Evolutionary conservation across 345 rosid genomes (phyloP).

Genomic region (Citrus unshiu): DNA sequence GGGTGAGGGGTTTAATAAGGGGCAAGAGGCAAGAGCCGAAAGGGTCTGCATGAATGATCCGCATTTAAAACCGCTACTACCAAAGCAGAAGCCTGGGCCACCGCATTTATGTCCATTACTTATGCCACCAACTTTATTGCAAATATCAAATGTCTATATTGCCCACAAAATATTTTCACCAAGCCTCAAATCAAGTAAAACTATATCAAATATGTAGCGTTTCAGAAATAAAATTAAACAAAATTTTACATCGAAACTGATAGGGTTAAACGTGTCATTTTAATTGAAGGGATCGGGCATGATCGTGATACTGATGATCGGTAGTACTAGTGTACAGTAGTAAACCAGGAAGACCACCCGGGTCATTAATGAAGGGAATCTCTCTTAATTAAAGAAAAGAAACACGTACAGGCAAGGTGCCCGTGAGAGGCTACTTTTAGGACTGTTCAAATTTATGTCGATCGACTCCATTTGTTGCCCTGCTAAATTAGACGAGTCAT

Average conservation of each 20-base stretch:
- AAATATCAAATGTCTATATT: not conserved
- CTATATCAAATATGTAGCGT: too few species aligned
- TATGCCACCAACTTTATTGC: constrained; percentile 21
- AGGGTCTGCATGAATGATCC: constrained; percentile 34
- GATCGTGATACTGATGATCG: constrained; percentile 16
- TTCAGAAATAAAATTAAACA: too few species aligned
- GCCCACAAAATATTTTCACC: not conserved
- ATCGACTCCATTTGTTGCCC: not conserved
- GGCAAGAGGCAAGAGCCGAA: constrained; percentile 15
- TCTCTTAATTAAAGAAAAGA: constrained; percentile 22
- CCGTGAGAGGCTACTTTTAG: not conserved
- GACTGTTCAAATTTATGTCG: not conserved
- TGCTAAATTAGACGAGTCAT: not conserved
- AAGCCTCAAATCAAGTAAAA: too few species aligned
- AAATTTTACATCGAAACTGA: too few species aligned
- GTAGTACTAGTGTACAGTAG: too few species aligned
- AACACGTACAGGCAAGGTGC: constrained; percentile 14
- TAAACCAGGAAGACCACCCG: constrained; percentile 13
- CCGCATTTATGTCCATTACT: constrained; percentile 47
- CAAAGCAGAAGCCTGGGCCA: constrained; percentile 68
- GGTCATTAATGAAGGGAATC: constrained; percentile 43
- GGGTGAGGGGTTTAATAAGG: constrained; percentile 33
- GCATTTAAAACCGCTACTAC: constrained; percentile 82
- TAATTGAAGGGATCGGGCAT: not conserved
- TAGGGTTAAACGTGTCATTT: not conserved